Conservation (phyloP, 129 eudicot species). For the Tanacetum coccineum region DNA sequence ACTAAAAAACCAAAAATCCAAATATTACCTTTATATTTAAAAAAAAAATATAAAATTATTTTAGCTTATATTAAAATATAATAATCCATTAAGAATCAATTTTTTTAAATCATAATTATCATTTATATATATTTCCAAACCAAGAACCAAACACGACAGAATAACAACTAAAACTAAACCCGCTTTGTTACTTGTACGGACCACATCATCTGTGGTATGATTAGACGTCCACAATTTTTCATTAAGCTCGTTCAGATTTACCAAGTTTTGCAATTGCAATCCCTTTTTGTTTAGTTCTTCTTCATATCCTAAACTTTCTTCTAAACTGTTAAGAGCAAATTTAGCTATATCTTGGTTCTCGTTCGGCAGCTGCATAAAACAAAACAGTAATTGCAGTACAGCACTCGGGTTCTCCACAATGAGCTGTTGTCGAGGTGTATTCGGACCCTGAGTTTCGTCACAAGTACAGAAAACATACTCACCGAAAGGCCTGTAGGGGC, state of each 20-base stretch:
- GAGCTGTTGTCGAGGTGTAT: slow-evolving; percentile 15
- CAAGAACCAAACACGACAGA: too few relatives aligned
- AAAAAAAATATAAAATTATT: too few relatives aligned
- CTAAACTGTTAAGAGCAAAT: slow-evolving; percentile 19
- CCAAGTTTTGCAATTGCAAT: slow-evolving; percentile 8
- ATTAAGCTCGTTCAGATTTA: slow-evolving; percentile 11
- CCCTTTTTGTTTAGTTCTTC: slow-evolving; percentile 20
- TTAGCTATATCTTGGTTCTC: slow-evolving; percentile 14
- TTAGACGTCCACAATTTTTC: slow-evolving; percentile 6
- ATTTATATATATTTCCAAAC: too few relatives aligned
- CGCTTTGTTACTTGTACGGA: slow-evolving; percentile 8
- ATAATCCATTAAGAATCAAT: too few relatives aligned
- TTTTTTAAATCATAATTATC: too few relatives aligned
- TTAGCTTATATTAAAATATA: too few relatives aligned
- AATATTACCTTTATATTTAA: too few relatives aligned
- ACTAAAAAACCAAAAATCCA: too few relatives aligned
- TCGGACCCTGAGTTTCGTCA: slow-evolving; percentile 16
- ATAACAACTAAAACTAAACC: too few relatives aligned
- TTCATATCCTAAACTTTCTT: slow-evolving; percentile 16
- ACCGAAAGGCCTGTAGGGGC: slow-evolving; percentile 86
- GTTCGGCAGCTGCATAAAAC: slow-evolving; percentile 42
- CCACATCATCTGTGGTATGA: not conserved
- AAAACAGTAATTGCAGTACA: slow-evolving; percentile 58
- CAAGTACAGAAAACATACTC: slow-evolving; percentile 50
- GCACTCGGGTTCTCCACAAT: slow-evolving; percentile 58